Conservation (phyloP, 768 basidiomycete genomes). For the Amanita polypyramis region DNA sequence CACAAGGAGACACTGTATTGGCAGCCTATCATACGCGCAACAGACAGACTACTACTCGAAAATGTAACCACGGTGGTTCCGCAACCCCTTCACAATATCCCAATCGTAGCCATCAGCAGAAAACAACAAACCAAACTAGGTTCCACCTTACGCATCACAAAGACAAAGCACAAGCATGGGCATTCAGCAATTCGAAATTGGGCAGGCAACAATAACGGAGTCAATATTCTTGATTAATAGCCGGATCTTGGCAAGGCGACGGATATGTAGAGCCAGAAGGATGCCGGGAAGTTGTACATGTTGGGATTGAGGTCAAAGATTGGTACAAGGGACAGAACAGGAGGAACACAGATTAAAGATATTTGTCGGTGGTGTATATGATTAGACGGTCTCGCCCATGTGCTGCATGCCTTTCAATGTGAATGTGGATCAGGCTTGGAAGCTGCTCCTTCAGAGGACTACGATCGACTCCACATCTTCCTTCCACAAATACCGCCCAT, state of each 20-base stretch:
- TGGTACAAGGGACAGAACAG: neutral
- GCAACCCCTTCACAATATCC: neutral
- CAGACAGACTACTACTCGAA: neutral
- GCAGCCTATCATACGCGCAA: neutral
- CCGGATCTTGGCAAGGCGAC: neutral
- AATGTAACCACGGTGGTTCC: neutral
- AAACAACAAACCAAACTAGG: neutral
- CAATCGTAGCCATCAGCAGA: neutral
- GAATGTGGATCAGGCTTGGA: neutral
- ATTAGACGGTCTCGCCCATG: conserved; percentile 1
- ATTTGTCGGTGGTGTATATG: neutral
- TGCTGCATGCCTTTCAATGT: neutral
- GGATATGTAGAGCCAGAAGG: neutral
- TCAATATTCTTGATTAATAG: no score
- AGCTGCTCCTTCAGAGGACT: neutral
- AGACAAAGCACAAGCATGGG: neutral
- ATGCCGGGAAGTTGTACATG: neutral
- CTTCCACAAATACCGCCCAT: neutral
- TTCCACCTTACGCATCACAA: neutral
- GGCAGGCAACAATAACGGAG: neutral
- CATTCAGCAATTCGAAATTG: neutral
- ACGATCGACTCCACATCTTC: neutral
- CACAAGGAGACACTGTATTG: neutral
- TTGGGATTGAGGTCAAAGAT: no score
- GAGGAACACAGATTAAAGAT: neutral